A percentile compares a stretch with the other conserved stretches of the same genome.
Evolutionary conservation across 2,329 filamentous ascomycete genomes (phyloP).

Genomic region (Exophiala xenobiotica): DNA sequence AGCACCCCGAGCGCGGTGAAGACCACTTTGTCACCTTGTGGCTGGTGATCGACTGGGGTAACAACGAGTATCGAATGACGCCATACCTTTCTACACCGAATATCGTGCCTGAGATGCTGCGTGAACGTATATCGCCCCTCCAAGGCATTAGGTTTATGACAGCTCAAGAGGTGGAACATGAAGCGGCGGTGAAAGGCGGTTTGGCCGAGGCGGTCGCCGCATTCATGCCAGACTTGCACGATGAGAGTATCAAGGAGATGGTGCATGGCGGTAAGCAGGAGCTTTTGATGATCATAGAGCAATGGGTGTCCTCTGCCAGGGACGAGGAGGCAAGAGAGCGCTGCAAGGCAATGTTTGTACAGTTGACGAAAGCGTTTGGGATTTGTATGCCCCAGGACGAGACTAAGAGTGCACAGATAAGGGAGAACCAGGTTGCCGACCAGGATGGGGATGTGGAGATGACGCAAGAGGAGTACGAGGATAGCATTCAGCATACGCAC

Average conservation of each 20-base stretch:
- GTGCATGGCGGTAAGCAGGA: neutral
- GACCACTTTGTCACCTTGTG: slow-evolving; percentile 3
- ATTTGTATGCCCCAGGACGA: too few relatives aligned
- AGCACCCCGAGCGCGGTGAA: neutral
- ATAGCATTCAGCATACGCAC: too few relatives aligned
- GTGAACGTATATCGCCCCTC: neutral
- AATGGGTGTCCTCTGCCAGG: neutral
- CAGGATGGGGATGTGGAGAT: neutral
- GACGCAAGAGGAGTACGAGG: neutral
- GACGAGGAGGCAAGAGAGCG: neutral
- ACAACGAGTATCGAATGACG: slow-evolving; percentile 16
- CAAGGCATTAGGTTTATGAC: neutral
- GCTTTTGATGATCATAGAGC: neutral
- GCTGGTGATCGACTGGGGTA: slow-evolving; percentile 9
- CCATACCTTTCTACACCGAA: neutral
- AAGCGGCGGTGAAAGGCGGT: neutral
- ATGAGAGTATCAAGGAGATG: neutral
- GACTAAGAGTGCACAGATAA: neutral
- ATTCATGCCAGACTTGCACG: neutral
- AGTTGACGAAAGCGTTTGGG: neutral
- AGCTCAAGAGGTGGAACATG: neutral
- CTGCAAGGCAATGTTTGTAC: neutral
- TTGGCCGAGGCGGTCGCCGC: neutral
- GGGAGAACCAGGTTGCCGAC: neutral
- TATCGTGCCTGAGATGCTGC: neutral